Percentiles rank a stretch among this genome's conserved stretches.
Conservation (phyloP, 441 rosid genomes). For the Metrosideros polymorpha region DNA sequence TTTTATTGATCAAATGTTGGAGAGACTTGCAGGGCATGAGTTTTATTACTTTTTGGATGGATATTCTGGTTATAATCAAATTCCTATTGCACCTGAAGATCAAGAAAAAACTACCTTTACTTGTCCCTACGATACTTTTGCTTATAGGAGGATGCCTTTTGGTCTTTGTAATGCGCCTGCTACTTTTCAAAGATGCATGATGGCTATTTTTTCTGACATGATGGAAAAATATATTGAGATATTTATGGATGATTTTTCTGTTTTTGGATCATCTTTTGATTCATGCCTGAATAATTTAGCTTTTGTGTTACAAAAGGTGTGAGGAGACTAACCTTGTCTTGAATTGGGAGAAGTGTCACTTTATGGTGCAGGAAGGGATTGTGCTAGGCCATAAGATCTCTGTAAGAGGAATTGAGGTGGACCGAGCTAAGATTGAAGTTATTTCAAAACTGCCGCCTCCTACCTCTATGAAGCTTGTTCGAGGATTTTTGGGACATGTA, state of each 20-base stretch:
- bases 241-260: background rate
- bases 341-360: too few species aligned
- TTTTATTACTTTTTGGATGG: background rate
- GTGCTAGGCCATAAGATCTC: background rate
- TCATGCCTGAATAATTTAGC: background rate
- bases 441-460: background rate
- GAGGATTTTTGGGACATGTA: background rate
- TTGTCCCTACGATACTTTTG: background rate
- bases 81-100: background rate
- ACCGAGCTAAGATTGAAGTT: background rate
- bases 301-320: too few species aligned
- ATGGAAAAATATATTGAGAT: background rate
- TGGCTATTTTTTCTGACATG: background rate
- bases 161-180: background rate
- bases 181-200: background rate
- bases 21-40: background rate
- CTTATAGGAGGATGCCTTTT: background rate
- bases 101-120: background rate
- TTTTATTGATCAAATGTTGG: background rate
- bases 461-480: background rate
- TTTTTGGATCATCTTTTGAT: background rate
- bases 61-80: background rate
- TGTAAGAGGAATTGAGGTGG: background rate
- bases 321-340: background rate
- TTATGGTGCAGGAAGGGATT: too few species aligned